phyloP scores from a whole-genome alignment of 441 rosid genomes.

The Populus hybrid region DNA sequence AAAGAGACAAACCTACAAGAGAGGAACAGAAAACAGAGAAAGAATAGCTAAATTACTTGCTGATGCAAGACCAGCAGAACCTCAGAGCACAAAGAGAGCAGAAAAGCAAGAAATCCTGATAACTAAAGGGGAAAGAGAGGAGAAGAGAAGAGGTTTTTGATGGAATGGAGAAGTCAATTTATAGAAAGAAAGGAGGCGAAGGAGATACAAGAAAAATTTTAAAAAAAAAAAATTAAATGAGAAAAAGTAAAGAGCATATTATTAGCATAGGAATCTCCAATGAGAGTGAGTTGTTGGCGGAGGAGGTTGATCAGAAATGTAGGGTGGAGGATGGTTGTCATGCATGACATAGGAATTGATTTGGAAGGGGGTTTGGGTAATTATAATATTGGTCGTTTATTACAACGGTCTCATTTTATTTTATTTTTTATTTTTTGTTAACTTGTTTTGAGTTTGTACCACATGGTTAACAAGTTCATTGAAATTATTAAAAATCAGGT shows the following conservation, averaged over 20 bases:
- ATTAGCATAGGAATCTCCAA: conserved; percentile 35
- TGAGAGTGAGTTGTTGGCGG: conserved; percentile 20
- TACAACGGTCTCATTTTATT: too few species aligned
- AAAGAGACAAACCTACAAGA: background rate
- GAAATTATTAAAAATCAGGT: too few species aligned
- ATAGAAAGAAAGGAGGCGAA: conserved; percentile 25
- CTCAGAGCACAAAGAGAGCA: conserved; percentile 8
- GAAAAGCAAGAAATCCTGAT: background rate
- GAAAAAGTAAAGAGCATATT: background rate
- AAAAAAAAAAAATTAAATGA: background rate
- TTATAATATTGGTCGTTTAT: too few species aligned
- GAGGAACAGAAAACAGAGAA: background rate
- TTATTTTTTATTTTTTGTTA: too few species aligned
- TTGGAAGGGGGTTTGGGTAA: too few species aligned
- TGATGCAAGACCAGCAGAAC: conserved; percentile 22
- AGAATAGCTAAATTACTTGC: background rate
- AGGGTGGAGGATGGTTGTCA: conserved; percentile 27
- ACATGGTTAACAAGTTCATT: background rate
- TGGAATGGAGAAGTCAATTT: conserved; percentile 28
- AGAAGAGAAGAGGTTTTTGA: conserved; percentile 31
- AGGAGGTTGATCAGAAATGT: conserved; percentile 26
- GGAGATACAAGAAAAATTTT: background rate
- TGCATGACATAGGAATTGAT: too few species aligned
- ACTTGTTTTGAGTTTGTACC: background rate
- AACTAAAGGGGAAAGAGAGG: conserved; percentile 8